A percentile compares a stretch with the other conserved stretches of the same genome.
phyloP scores from a whole-genome alignment of 2,329 filamentous ascomycete species.

The Alternaria incomplexa region DNA sequence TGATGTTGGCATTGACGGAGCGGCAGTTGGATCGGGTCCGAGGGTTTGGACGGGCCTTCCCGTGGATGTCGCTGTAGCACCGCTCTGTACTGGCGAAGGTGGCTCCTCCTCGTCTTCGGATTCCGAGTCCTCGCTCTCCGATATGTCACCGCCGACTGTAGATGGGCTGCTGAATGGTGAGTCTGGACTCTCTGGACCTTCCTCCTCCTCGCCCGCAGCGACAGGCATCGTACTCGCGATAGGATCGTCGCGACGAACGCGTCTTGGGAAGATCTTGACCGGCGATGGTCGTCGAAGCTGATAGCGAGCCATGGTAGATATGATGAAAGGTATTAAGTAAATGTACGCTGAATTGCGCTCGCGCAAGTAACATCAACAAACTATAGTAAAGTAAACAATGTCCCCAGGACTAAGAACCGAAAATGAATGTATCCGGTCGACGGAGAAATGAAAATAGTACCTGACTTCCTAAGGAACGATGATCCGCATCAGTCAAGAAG shows the following conservation, averaged over 20 bases:
- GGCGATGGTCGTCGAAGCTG: constrained; percentile 37
- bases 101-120: constrained; percentile 20
- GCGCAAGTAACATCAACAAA: constrained; percentile 8
- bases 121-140: constrained; percentile 7
- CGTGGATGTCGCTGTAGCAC: neutral
- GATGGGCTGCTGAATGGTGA: constrained; percentile 27
- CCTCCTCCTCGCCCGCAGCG: constrained; percentile 5
- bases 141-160: constrained; percentile 1
- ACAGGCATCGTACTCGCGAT: constrained; percentile 12
- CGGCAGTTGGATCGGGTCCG: constrained; percentile 1
- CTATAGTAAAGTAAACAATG: constrained; percentile 14
- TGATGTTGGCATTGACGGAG: neutral
- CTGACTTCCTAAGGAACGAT: constrained; percentile 18
- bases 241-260: constrained; percentile 27
- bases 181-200: constrained; percentile 31
- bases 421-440: constrained; percentile 39
- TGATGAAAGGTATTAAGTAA: constrained; percentile 15
- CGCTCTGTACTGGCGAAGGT: constrained; percentile 13
- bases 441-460: constrained; percentile 29
- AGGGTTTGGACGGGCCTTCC: neutral
- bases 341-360: constrained; percentile 7
- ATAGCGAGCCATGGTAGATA: constrained; percentile 32
- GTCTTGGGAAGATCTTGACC: constrained; percentile 24
- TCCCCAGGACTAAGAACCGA: constrained; percentile 38
- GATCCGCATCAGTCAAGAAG: constrained; percentile 23